These are phyloP conservation scores for Datisca glomerata DNA, from an alignment of 306 rosid species.

Conservation along the genomic window DNA sequence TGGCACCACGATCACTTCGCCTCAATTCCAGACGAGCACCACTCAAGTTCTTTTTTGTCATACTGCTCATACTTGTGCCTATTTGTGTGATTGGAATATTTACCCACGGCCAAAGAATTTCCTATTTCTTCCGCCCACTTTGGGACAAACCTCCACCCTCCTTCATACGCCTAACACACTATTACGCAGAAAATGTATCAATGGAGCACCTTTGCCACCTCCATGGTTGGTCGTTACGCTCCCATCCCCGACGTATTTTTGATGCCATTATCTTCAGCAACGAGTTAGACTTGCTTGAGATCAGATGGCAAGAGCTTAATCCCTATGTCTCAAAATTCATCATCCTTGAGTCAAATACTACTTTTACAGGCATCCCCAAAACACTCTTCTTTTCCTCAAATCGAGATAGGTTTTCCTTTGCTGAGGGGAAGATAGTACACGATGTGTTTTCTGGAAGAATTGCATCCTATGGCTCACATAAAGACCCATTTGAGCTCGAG, in stretches of 20 bases:
- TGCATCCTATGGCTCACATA: constrained; percentile 23
- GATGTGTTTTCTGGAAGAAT: constrained; percentile 34
- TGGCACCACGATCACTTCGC: constrained; percentile 30
- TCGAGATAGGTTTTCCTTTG: constrained; percentile 44
- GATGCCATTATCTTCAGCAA: constrained; percentile 85
- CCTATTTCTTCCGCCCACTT: constrained; percentile 78
- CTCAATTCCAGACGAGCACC: constrained; percentile 22
- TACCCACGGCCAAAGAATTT: constrained; percentile 34
- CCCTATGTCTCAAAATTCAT: constrained; percentile 69
- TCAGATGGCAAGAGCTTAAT: constrained; percentile 72
- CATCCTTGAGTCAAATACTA: constrained; percentile 65
- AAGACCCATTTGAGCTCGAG: constrained; percentile 62
- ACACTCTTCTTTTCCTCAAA: constrained; percentile 45
- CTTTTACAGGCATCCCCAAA: constrained; percentile 81
- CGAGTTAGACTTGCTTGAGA: constrained; percentile 78
- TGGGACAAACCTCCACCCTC: constrained; percentile 78
- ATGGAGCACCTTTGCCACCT: constrained; percentile 69
- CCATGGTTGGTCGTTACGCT: constrained; percentile 73
- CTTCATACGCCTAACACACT: constrained; percentile 56
- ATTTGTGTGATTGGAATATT: constrained; percentile 32
- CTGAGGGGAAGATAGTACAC: constrained; percentile 35
- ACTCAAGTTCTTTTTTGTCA: constrained; percentile 26
- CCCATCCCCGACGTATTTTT: constrained; percentile 52
- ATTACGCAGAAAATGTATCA: constrained; percentile 80
- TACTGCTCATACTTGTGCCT: constrained; percentile 31